phyloP scores from a whole-genome alignment of 805 yeast genomes.

The Suhomyces sp. region DNA sequence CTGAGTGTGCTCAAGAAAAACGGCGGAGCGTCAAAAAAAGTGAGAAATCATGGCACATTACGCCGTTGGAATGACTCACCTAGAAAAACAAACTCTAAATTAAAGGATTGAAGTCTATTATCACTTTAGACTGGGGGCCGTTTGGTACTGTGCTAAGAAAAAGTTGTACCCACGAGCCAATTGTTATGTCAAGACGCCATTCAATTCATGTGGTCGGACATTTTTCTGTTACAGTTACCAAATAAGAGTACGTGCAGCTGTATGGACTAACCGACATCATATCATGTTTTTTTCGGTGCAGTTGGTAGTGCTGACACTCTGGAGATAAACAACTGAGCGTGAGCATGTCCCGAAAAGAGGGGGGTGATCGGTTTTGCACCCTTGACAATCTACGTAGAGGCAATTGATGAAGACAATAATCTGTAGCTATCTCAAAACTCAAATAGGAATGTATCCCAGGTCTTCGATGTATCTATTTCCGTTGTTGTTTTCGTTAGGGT shows the following conservation, averaged over 20 bases:
- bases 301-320: background rate
- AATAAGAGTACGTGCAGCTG: background rate
- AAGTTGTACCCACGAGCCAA: background rate
- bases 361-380: background rate
- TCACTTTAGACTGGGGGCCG: no score
- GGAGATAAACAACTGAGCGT: background rate
- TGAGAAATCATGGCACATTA: background rate
- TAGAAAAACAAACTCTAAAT: background rate
- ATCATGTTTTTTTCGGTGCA: slow-evolving; percentile 4
- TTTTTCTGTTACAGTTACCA: background rate
- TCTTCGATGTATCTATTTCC: background rate
- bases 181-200: background rate
- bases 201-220: background rate
- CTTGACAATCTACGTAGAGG: background rate
- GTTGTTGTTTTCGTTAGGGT: background rate
- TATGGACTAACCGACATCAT: background rate
- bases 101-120: background rate
- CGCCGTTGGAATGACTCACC: background rate
- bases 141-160: background rate
- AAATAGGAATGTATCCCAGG: background rate
- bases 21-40: background rate
- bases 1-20: background rate
- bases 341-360: background rate
- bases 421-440: background rate
- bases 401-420: background rate